Evolutionary conservation across 768 basidiomycete genomes (phyloP).

Genomic region (Phylloporus arenicola): DNA sequence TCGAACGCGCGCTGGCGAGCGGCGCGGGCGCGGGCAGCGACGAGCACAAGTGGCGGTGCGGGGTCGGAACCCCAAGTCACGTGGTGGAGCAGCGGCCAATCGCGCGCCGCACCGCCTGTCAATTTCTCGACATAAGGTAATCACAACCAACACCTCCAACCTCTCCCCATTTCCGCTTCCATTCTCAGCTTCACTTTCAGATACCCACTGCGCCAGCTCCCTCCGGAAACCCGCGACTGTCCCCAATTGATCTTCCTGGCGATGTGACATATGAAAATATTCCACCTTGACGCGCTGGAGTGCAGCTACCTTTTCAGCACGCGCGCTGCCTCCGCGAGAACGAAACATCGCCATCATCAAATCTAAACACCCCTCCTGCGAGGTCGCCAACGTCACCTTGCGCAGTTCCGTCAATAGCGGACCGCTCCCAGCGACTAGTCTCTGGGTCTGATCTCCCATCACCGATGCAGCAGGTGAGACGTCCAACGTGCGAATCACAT

Average conservation of each 20-base stretch:
- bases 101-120: too few species aligned
- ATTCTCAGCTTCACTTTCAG: background rate
- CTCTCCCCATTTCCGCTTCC: too few species aligned
- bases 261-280: background rate
- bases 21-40: too few species aligned
- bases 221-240: background rate
- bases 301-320: background rate
- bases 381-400: constrained; percentile 13
- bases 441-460: background rate
- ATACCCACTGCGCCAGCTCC: background rate
- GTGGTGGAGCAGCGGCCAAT: too few species aligned
- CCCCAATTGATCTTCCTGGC: background rate
- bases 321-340: constrained; percentile 6
- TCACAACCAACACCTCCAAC: too few species aligned
- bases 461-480: background rate
- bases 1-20: too few species aligned
- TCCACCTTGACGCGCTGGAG: constrained; percentile 7
- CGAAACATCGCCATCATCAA: constrained; percentile 7
- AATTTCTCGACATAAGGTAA: too few species aligned
- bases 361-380: constrained; percentile 5
- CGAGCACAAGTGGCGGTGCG: too few species aligned
- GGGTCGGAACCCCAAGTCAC: too few species aligned
- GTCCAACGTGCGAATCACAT: constrained; percentile 6
- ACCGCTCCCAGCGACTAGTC: background rate
- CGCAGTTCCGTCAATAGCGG: constrained; percentile 6